Conservation (phyloP, 2,329 filamentous ascomycete species). For the Verticillium albo-atrum region DNA sequence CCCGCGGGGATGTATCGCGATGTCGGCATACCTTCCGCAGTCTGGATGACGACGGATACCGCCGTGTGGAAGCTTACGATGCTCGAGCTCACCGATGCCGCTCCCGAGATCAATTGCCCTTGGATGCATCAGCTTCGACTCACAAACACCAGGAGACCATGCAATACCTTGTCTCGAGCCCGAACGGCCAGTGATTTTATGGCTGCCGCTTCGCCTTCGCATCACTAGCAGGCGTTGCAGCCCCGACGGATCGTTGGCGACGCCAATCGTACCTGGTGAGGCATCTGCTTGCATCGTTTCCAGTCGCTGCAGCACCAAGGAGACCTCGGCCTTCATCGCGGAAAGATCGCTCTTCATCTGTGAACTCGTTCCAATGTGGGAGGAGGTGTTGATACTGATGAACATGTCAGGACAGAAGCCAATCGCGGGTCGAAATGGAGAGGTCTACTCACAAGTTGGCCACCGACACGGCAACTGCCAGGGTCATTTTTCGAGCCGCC, state of each 20-base stretch:
- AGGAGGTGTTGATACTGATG: slow-evolving; percentile 4
- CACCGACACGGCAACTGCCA: slow-evolving; percentile 1
- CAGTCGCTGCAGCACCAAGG: background rate
- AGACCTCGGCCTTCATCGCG: slow-evolving; percentile 1
- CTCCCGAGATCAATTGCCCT: background rate
- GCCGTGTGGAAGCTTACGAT: background rate
- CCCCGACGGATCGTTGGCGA: background rate
- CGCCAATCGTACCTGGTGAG: background rate
- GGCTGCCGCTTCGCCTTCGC: background rate
- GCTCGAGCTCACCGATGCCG: background rate
- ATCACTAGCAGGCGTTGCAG: background rate
- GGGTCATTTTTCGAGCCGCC: background rate
- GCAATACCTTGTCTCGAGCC: background rate
- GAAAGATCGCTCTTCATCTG: slow-evolving; percentile 4
- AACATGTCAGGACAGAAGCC: background rate
- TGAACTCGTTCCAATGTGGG: background rate
- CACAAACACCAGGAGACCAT: background rate
- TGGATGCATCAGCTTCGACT: background rate
- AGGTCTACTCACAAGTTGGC: slow-evolving; percentile 3
- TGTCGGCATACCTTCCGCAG: background rate
- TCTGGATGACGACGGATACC: background rate
- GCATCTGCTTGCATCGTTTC: background rate
- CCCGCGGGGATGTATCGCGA: background rate
- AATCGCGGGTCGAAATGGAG: background rate
- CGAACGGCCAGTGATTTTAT: background rate